A percentile compares a stretch with the other conserved stretches of the same genome.
Evolutionary conservation across 2,329 filamentous ascomycete genomes (phyloP).

Genomic region (Cladosporium velox): DNA sequence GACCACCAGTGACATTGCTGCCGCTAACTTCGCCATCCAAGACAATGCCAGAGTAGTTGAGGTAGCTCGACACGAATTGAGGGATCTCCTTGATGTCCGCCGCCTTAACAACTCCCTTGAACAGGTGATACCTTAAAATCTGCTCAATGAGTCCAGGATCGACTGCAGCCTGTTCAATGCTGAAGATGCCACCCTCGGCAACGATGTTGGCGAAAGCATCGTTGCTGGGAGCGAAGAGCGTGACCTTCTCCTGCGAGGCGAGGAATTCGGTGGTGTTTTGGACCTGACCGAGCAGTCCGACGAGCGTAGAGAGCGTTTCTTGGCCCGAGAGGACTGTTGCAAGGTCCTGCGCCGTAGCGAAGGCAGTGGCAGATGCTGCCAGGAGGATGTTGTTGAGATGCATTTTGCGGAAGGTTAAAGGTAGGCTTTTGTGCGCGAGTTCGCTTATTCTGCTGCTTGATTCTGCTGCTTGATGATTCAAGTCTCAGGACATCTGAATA

Average conservation of each 20-base stretch:
- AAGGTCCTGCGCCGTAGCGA: slow-evolving; percentile 24
- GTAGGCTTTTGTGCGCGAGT: background rate
- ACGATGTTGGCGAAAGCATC: slow-evolving; percentile 33
- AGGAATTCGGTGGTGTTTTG: slow-evolving; percentile 42
- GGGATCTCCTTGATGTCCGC: slow-evolving; percentile 39
- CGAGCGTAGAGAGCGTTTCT: slow-evolving; percentile 36
- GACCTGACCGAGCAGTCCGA: slow-evolving; percentile 39
- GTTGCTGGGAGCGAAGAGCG: slow-evolving; percentile 58
- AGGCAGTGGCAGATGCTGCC: slow-evolving; percentile 1
- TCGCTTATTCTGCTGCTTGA: background rate
- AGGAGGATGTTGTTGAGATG: slow-evolving; percentile 10
- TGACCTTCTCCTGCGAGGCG: slow-evolving; percentile 50
- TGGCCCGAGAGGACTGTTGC: slow-evolving; percentile 37
- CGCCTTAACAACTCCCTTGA: slow-evolving; percentile 51
- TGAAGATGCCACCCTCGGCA: slow-evolving; percentile 15
- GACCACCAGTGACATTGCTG: slow-evolving; percentile 59
- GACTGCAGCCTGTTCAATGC: slow-evolving; percentile 8
- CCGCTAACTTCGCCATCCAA: slow-evolving; percentile 13
- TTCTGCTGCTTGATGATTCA: background rate
- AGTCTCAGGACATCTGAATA: background rate
- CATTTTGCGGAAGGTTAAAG: background rate
- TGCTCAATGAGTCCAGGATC: slow-evolving; percentile 34
- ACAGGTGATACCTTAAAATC: slow-evolving; percentile 57
- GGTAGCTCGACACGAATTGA: slow-evolving; percentile 36
- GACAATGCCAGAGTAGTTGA: slow-evolving; percentile 31